phyloP scores from a whole-genome alignment of 2,329 filamentous ascomycete species.

The Hymenoscyphus albidus region DNA sequence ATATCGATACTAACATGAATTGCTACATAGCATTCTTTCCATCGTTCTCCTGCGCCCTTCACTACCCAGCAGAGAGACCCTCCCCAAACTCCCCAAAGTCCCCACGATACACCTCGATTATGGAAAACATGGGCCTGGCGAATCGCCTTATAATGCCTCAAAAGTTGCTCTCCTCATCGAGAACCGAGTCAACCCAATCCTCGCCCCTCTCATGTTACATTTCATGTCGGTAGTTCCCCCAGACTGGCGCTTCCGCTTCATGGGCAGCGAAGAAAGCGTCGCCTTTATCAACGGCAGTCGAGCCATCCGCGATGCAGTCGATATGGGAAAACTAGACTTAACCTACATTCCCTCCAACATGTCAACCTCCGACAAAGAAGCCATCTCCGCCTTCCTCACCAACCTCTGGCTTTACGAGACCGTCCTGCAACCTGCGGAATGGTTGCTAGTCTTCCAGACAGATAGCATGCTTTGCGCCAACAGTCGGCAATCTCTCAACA shows the following conservation, averaged over 20 bases:
- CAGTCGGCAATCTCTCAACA: slow-evolving; percentile 38
- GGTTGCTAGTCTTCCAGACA: slow-evolving; percentile 53
- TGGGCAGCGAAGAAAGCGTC: slow-evolving; percentile 48
- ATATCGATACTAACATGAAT: too few relatives aligned
- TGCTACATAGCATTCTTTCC: slow-evolving; percentile 22
- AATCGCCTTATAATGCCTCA: slow-evolving; percentile 26
- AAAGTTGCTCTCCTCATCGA: slow-evolving; percentile 53
- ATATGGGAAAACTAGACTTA: slow-evolving; percentile 45
- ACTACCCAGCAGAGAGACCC: slow-evolving; percentile 19
- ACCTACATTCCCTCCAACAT: slow-evolving; percentile 50
- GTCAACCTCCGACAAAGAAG: slow-evolving; percentile 47
- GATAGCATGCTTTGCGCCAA: slow-evolving; percentile 56
- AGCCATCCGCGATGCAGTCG: slow-evolving; percentile 40
- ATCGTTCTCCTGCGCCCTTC: slow-evolving; percentile 26
- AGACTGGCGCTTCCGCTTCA: slow-evolving; percentile 56
- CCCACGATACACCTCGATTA: slow-evolving; percentile 28
- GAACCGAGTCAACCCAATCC: slow-evolving; percentile 45
- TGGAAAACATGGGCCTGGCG: slow-evolving; percentile 3
- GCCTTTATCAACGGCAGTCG: slow-evolving; percentile 42
- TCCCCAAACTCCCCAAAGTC: slow-evolving; percentile 23
- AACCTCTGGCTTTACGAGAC: slow-evolving; percentile 49
- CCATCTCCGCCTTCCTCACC: slow-evolving; percentile 51
- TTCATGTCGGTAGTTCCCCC: slow-evolving; percentile 54
- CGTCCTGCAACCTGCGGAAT: slow-evolving; percentile 48
- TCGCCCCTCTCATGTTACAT: slow-evolving; percentile 52